phyloP scores from a whole-genome alignment of 306 rosid species.

The Dalbergia cochinchinensis region DNA sequence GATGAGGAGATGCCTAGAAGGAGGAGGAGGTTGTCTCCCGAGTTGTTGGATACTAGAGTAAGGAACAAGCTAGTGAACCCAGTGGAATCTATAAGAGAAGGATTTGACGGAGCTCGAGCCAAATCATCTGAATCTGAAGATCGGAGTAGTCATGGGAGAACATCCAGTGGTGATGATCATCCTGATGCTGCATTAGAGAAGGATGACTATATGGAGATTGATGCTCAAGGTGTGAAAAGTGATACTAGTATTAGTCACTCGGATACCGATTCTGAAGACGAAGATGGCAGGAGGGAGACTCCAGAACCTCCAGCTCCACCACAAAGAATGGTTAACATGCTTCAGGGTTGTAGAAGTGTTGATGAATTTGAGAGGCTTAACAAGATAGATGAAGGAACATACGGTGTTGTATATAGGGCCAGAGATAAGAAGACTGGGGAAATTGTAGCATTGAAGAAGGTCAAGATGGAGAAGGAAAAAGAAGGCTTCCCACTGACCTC shows the following conservation, averaged over 20 bases:
- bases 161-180: constrained; percentile 71
- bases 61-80: constrained; percentile 75
- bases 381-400: constrained; percentile 98
- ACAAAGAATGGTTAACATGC: constrained; percentile 89
- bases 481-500: constrained; percentile 99
- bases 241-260: constrained; percentile 64
- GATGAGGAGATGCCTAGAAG: constrained; percentile 66
- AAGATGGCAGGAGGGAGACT: constrained; percentile 56
- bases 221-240: constrained; percentile 59
- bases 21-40: constrained; percentile 63
- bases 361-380: constrained; percentile 98
- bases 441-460: constrained; percentile 97
- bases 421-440: constrained; percentile 91
- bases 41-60: constrained; percentile 54
- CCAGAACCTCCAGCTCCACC: constrained; percentile 71
- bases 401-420: constrained; percentile 98
- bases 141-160: constrained; percentile 58
- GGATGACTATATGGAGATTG: constrained; percentile 75
- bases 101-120: constrained; percentile 62
- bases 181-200: constrained; percentile 64
- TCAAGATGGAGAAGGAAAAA: constrained; percentile 98
- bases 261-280: constrained; percentile 74
- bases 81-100: constrained; percentile 68
- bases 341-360: constrained; percentile 98
- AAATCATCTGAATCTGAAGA: constrained; percentile 83